phyloP scores from a whole-genome alignment of 2,329 filamentous ascomycete genomes.

The Trichophyton benhamiae region DNA sequence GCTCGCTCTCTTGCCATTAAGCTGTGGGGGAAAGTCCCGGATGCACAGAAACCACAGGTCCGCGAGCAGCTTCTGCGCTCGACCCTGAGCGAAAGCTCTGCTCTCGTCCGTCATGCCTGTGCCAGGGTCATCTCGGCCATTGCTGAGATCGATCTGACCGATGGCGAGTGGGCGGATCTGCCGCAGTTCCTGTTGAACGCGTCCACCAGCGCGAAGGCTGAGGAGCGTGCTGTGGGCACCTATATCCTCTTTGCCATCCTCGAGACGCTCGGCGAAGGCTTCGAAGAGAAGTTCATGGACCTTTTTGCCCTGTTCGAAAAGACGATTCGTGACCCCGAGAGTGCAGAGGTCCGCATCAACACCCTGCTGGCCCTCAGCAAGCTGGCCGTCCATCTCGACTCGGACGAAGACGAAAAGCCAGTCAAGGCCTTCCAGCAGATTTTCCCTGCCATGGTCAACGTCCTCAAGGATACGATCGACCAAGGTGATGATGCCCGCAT shows the following conservation, averaged over 20 bases:
- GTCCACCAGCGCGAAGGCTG: slow-evolving; percentile 58
- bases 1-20: slow-evolving; percentile 67
- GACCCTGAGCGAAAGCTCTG: slow-evolving; percentile 64
- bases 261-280: slow-evolving; percentile 73
- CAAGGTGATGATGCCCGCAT: slow-evolving; percentile 73
- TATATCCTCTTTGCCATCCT: slow-evolving; percentile 89
- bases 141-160: slow-evolving; percentile 71
- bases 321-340: slow-evolving; percentile 82
- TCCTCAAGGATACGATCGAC: slow-evolving; percentile 73
- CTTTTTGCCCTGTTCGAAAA: slow-evolving; percentile 73
- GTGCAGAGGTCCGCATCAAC: slow-evolving; percentile 85
- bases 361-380: slow-evolving; percentile 83
- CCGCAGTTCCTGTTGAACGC: slow-evolving; percentile 68
- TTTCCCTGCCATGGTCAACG: slow-evolving; percentile 76
- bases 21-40: slow-evolving; percentile 68
- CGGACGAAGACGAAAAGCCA: slow-evolving; percentile 66
- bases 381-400: slow-evolving; percentile 74
- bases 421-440: slow-evolving; percentile 66
- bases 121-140: slow-evolving; percentile 80
- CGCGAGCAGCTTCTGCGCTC: slow-evolving; percentile 74
- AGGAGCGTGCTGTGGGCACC: slow-evolving; percentile 77
- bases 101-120: slow-evolving; percentile 70
- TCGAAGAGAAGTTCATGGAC: slow-evolving; percentile 65
- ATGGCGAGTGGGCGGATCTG: slow-evolving; percentile 75
- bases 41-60: slow-evolving; percentile 65